Base-by-base conservation (phyloP, 129 eudicot species). In the Mikania micrantha region DNA sequence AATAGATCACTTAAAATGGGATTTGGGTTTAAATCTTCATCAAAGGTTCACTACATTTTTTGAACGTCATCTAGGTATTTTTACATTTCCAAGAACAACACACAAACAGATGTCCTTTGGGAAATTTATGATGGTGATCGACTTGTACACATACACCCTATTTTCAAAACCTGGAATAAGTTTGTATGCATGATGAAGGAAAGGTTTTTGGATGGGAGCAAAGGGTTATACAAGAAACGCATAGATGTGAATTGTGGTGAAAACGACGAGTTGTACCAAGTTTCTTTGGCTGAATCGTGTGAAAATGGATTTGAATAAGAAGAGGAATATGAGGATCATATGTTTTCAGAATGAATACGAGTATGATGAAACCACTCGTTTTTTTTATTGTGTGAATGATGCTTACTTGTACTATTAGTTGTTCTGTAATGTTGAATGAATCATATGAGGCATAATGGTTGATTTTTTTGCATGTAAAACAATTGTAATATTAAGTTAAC, bases 61-160 rank as follows among this genome's bases (percentile, higher is more conserved):
- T 73, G 98, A 92, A 73, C 86, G 98, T 59, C 98, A 92, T 80
- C 96, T 96, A 7, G 91, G 96, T 66, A 92, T 92, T 9, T 92
- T 92, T 92, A 88, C 79, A 85, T 92, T 63, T 92, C 96, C 13
- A 88, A 67, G 73, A 79, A 74, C 60, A 77, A 78, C 58, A 86
- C 85, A 0, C 96, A 92, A 75, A 88, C 95, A 9, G 85, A 85
- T 41, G 91, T 92, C 42, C 84, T 92, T 3, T 77, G 96, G 60
- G 96, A 92, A 79, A 91, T 90, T 9, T 92, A 88, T 58, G 77
- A 86, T 53, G 82, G 90, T 36, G 58, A 74, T 60, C 69, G 64
- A 60, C 91, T 92, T 36, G 48, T 88, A 49, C 74, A 88, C 67
- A 82, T 67, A 67, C 95, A 92, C 27, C 95, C 91, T 1, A 65